Evolutionary conservation across 768 basidiomycete genomes (phyloP).

Genomic region (Hygrocybe coccinea): DNA sequence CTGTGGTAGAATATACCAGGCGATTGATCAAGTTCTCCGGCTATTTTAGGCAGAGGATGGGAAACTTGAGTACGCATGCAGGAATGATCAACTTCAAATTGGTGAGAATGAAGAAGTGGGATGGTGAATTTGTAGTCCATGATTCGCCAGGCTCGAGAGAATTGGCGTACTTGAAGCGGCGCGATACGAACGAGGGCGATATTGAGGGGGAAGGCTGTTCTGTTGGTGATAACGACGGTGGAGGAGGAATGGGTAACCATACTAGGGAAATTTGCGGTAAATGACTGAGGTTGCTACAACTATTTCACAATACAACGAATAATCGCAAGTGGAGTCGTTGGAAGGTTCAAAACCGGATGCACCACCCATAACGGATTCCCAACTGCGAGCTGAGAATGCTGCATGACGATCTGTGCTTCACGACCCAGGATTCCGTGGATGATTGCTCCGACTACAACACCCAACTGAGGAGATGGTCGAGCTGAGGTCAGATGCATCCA

Average conservation of each 20-base stretch:
- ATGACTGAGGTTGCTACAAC: no score
- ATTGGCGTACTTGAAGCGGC: slow-evolving; percentile 8
- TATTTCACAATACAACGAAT: no score
- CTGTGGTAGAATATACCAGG: slow-evolving; percentile 3
- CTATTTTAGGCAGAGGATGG: neutral
- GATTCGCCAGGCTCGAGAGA: slow-evolving; percentile 9
- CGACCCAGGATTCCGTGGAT: no score
- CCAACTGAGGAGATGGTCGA: no score
- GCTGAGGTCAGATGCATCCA: no score
- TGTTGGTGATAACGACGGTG: slow-evolving; percentile 7
- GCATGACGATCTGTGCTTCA: no score
- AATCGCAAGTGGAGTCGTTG: no score
- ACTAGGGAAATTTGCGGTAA: no score
- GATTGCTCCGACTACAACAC: no score
- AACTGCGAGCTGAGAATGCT: neutral
- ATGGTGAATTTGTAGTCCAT: slow-evolving; percentile 7
- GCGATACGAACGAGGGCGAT: slow-evolving; percentile 6
- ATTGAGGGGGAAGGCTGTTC: slow-evolving; percentile 11
- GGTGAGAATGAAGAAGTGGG: slow-evolving; percentile 1
- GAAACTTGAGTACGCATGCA: neutral
- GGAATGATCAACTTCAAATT: neutral
- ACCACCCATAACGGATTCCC: no score
- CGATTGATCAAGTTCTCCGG: neutral
- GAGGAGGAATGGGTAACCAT: neutral
- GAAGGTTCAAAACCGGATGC: no score